A percentile compares a stretch with the other conserved stretches of the same genome.
Conservation (phyloP, 129 eudicot genomes). For the Daucus carota region DNA sequence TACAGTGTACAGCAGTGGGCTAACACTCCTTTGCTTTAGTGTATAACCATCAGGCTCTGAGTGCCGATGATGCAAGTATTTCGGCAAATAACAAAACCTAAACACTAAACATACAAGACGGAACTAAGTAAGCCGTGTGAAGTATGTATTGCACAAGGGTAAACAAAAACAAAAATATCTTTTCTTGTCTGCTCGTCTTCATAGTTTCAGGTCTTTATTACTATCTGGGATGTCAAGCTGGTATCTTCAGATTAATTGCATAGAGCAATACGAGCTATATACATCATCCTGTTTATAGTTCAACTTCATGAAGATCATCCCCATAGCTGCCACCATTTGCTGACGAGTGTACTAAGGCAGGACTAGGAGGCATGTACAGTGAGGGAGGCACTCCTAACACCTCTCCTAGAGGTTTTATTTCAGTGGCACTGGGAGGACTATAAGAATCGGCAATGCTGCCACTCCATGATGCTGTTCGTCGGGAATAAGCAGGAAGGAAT, state of each 20-base stretch:
- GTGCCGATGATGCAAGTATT: not conserved
- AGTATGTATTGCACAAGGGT: conserved; percentile 12
- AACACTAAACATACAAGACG: conserved; percentile 26
- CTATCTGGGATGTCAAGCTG: not conserved
- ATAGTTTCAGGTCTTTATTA: not conserved
- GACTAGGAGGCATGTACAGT: conserved; percentile 29
- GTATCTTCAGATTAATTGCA: not conserved
- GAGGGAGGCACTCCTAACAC: conserved; percentile 38
- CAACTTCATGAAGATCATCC: conserved; percentile 83
- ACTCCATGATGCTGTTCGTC: conserved; percentile 92
- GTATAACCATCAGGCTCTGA: conserved; percentile 17
- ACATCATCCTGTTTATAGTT: conserved; percentile 39
- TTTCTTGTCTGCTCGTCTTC: not conserved
- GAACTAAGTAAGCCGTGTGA: conserved; percentile 3
- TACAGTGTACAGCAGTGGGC: conserved; percentile 48
- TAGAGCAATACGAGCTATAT: conserved; percentile 28
- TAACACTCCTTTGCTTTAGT: conserved; percentile 17
- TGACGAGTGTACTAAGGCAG: conserved; percentile 23
- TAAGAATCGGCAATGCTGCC: conserved; percentile 41
- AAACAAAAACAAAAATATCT: not conserved
- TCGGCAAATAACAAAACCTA: conserved; percentile 22
- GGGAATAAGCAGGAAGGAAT: conserved; percentile 39
- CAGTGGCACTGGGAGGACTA: conserved; percentile 26
- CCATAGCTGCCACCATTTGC: conserved; percentile 43
- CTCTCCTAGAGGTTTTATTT: conserved; percentile 43